phyloP scores from a whole-genome alignment of 1,284 basidiomycete genomes.

The Sphagnurus paluster region DNA sequence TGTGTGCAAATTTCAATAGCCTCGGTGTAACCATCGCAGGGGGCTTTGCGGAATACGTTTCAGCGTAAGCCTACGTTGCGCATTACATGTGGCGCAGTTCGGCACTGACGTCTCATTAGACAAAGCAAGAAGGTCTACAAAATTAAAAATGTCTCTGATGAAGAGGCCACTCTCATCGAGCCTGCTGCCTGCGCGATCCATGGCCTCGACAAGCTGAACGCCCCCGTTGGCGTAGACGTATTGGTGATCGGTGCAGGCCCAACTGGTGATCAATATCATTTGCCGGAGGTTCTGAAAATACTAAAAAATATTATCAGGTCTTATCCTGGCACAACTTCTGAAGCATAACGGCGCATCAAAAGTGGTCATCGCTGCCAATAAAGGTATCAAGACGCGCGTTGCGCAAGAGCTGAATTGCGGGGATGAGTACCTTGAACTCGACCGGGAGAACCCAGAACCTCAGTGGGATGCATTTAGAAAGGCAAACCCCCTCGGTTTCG shows the following conservation, averaged over 20 bases:
- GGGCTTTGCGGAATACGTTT: constrained; percentile 87
- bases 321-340: constrained; percentile 83
- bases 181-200: constrained; percentile 88
- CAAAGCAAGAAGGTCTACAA: constrained; percentile 76
- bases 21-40: constrained; percentile 77
- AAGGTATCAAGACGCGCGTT: constrained; percentile 84
- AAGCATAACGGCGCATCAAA: constrained; percentile 80
- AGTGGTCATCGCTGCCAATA: constrained; percentile 81
- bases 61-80: constrained; percentile 62
- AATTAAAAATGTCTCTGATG: constrained; percentile 82
- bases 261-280: constrained; percentile 31
- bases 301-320: constrained; percentile 42
- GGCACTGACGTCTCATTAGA: constrained; percentile 31
- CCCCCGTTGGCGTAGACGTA: constrained; percentile 76
- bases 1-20: constrained; percentile 80
- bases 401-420: constrained; percentile 75
- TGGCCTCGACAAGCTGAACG: constrained; percentile 81
- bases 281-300: background rate
- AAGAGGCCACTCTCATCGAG: constrained; percentile 86
- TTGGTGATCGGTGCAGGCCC: constrained; percentile 81
- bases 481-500: constrained; percentile 84
- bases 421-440: constrained; percentile 83
- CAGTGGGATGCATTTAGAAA: constrained; percentile 81
- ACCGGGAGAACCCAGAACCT: constrained; percentile 69
- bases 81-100: background rate